These are phyloP conservation scores for Groenewaldozyma salmanticensis DNA, from an alignment of 805 yeast species.

Conservation along the genomic window DNA sequence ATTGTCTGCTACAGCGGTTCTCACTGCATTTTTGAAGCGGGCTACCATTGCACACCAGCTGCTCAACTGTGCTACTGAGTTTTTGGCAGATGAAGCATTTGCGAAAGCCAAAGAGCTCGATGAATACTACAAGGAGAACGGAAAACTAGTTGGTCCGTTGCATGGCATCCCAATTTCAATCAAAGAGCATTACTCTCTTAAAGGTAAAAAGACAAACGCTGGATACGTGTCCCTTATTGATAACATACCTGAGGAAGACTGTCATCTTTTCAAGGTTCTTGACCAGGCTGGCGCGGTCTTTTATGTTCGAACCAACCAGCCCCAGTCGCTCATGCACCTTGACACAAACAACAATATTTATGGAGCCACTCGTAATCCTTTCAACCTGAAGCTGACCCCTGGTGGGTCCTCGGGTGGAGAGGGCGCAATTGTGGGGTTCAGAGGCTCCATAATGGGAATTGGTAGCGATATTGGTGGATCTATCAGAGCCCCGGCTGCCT, in stretches of 20 bases:
- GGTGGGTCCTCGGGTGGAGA: conserved; percentile 51
- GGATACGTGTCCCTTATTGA: conserved; percentile 32
- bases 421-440: conserved; percentile 36
- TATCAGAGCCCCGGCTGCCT: conserved; percentile 40
- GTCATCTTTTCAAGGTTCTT: conserved; percentile 33
- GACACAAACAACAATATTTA: conserved; percentile 37
- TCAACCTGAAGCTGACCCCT: conserved; percentile 19
- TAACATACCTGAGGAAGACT: conserved; percentile 24
- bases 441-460: conserved; percentile 41
- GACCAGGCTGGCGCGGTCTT: conserved; percentile 42
- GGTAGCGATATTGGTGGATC: conserved; percentile 51
- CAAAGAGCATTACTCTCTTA: conserved; percentile 40
- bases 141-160: conserved; percentile 47
- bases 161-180: conserved; percentile 60
- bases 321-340: conserved; percentile 42
- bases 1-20: conserved; percentile 28
- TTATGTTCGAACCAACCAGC: conserved; percentile 43
- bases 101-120: conserved; percentile 47
- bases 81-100: conserved; percentile 48
- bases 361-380: conserved; percentile 40
- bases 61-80: conserved; percentile 25
- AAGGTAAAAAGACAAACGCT: conserved; percentile 40
- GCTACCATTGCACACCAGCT: conserved; percentile 52
- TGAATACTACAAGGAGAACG: conserved; percentile 36
- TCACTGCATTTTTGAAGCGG: conserved; percentile 47